Percentiles rank a stretch among this genome's conserved stretches.
Evolutionary conservation across 148 eudicot genomes (phyloP).

Genomic region (Vaccinium corymbosum): DNA sequence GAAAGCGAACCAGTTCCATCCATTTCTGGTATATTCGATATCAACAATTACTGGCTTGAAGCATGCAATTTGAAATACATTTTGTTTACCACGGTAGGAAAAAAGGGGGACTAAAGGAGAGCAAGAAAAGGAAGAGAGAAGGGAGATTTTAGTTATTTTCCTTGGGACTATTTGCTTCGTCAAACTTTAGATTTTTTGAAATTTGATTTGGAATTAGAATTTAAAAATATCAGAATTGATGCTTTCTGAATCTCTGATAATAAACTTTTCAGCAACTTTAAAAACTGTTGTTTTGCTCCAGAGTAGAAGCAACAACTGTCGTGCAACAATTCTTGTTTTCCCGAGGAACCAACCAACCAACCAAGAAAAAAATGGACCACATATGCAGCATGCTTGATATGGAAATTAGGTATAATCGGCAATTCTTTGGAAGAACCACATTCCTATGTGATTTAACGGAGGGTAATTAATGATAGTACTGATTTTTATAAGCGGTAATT

Average conservation of each 20-base stretch:
- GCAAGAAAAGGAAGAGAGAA: not conserved
- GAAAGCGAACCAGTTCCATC: slow-evolving; percentile 52
- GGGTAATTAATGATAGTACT: not conserved
- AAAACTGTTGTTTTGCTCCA: not conserved
- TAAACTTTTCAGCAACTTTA: not conserved
- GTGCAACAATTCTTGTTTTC: not conserved
- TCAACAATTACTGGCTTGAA: not conserved
- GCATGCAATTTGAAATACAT: not conserved
- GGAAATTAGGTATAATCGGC: not conserved
- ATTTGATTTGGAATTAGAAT: not conserved
- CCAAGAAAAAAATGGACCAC: not conserved
- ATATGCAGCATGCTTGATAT: not conserved
- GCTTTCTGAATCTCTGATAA: not conserved
- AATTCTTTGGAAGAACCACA: not conserved
- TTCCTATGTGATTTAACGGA: not conserved
- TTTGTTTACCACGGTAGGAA: not conserved
- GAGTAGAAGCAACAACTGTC: not conserved
- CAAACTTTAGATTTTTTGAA: not conserved
- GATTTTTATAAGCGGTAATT: not conserved
- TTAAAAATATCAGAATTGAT: not conserved
- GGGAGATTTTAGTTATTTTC: not conserved
- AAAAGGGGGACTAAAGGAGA: not conserved
- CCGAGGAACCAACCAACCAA: no score
- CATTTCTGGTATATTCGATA: slow-evolving; percentile 57
- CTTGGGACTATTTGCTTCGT: not conserved